Conservation (phyloP, 2,329 filamentous ascomycete genomes). For the Annulohypoxylon truncatum region DNA sequence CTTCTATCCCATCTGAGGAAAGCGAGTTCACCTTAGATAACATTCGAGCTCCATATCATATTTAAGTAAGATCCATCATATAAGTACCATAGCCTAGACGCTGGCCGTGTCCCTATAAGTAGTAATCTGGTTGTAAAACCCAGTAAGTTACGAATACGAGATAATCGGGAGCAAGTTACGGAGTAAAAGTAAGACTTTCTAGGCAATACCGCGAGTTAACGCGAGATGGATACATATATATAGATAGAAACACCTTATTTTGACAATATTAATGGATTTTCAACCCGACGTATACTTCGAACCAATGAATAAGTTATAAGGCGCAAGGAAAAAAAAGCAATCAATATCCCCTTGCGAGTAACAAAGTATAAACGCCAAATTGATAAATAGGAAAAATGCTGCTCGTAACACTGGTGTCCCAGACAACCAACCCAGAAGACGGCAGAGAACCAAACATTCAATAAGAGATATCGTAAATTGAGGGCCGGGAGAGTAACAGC, state of each 20-base stretch:
- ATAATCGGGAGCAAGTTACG: background rate
- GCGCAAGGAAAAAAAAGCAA: background rate
- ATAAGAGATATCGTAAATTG: conserved; percentile 10
- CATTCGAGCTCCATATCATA: background rate
- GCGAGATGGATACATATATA: background rate
- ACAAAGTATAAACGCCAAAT: conserved; percentile 15
- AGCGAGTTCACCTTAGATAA: background rate
- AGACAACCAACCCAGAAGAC: background rate
- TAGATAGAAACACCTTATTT: background rate
- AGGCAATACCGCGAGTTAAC: background rate
- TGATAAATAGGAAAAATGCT: conserved; percentile 5
- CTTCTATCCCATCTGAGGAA: background rate
- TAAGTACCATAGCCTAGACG: background rate
- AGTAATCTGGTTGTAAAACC: background rate
- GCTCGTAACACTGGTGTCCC: background rate
- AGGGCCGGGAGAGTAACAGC: background rate
- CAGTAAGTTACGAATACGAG: too few relatives aligned
- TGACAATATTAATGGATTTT: conserved; percentile 2
- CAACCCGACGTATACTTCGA: background rate
- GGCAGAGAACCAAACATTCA: background rate
- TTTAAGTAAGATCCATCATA: background rate
- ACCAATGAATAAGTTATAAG: conserved; percentile 2
- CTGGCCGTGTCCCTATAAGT: background rate
- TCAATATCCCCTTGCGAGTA: background rate
- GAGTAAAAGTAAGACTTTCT: background rate